Evolutionary conservation across 148 eudicot genomes (phyloP).

Genomic region (Chenopodium album): DNA sequence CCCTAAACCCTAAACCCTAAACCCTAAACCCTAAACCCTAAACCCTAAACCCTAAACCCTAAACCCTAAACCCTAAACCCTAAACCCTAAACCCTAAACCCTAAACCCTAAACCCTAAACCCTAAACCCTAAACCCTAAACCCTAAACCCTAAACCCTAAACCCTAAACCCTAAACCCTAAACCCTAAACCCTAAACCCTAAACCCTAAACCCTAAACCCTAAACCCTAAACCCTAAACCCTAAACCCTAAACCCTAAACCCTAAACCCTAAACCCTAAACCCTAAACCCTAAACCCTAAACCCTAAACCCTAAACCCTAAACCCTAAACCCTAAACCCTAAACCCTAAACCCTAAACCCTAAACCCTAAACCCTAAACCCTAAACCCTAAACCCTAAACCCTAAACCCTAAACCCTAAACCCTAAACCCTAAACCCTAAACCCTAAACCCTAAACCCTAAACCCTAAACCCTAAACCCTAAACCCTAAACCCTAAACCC

Average conservation of each 20-base stretch:
- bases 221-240: conserved; percentile 18
- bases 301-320: too few relatives aligned
- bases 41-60: conserved; percentile 26
- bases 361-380: too few relatives aligned
- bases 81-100: conserved; percentile 27
- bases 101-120: conserved; percentile 28
- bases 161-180: conserved; percentile 28
- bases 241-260: conserved; percentile 18
- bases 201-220: conserved; percentile 29
- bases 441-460: too few relatives aligned
- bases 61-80: conserved; percentile 27
- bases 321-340: too few relatives aligned
- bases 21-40: conserved; percentile 13
- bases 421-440: too few relatives aligned
- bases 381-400: too few relatives aligned
- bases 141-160: conserved; percentile 11
- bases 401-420: too few relatives aligned
- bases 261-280: conserved; percentile 23
- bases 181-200: conserved; percentile 29
- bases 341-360: too few relatives aligned
- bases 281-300: conserved; percentile 26
- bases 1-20: conserved; percentile 23
- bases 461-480: too few relatives aligned
- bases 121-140: conserved; percentile 30
- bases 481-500: too few relatives aligned